Evolutionary conservation across 176 grass and related monocot species (phyloP).

Genomic region (Carex cristatella): DNA sequence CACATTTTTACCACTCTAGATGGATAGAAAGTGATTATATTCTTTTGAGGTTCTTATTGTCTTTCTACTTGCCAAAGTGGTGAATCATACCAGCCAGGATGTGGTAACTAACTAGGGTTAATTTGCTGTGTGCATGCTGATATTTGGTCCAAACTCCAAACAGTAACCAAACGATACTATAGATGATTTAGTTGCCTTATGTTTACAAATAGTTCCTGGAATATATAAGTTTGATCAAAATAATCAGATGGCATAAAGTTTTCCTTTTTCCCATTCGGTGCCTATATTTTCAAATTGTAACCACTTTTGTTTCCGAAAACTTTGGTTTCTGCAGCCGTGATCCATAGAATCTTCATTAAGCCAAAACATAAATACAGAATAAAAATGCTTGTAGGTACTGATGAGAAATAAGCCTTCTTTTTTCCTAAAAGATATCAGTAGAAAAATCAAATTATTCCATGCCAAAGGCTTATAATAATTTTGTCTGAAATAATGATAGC

Average conservation of each 20-base stretch:
- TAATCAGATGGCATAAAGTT: not conserved
- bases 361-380: not conserved
- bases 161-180: not conserved
- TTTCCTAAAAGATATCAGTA: not conserved
- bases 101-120: not conserved
- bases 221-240: not conserved
- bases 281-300: not conserved
- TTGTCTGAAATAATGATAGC: not conserved
- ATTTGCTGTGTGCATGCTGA: not conserved
- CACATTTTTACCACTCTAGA: too few relatives aligned
- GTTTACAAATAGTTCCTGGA: too few relatives aligned
- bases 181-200: not conserved
- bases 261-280: not conserved
- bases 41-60: not conserved
- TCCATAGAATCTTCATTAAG: not conserved
- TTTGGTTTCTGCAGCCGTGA: not conserved
- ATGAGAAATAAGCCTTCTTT: not conserved
- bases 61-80: conserved; percentile 12
- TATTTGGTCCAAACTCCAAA: not conserved
- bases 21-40: not conserved
- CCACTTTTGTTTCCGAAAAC: not conserved
- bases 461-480: not conserved
- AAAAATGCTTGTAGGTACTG: not conserved
- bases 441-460: not conserved
- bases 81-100: not conserved